phyloP scores from a whole-genome alignment of 108 stramenopile genomes.

The Nitzschia palea region DNA sequence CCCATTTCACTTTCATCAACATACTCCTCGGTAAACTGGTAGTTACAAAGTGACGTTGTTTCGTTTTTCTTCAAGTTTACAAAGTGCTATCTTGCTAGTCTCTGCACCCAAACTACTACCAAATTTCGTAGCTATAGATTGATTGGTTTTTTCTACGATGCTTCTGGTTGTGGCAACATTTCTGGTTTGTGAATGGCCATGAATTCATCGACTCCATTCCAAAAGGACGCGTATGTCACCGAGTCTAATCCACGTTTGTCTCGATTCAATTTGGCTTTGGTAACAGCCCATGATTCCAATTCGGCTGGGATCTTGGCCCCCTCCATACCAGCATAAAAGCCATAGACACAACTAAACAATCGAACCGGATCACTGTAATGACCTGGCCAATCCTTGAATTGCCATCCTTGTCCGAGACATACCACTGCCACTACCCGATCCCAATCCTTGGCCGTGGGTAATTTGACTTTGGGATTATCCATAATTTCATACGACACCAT shows the following conservation, averaged over 20 bases:
- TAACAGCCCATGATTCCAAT: constrained; percentile 71
- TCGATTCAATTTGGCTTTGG: constrained; percentile 57
- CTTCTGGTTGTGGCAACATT: constrained; percentile 37
- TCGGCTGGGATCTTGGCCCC: constrained; percentile 68
- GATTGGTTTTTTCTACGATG: too few relatives aligned
- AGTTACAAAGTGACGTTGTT: too few relatives aligned
- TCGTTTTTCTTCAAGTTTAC: too few relatives aligned
- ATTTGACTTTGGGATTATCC: constrained; percentile 82
- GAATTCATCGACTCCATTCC: constrained; percentile 86
- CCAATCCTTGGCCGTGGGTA: constrained; percentile 78
- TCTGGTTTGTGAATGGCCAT: constrained; percentile 84
- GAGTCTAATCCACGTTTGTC: constrained; percentile 86
- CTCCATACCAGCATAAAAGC: constrained; percentile 81
- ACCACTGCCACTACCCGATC: constrained; percentile 92
- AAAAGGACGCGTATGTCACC: constrained; percentile 78
- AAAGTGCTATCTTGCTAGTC: too few relatives aligned
- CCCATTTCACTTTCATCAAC: too few relatives aligned
- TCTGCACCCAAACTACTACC: too few relatives aligned
- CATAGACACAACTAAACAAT: constrained; percentile 68
- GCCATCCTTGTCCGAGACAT: constrained; percentile 91
- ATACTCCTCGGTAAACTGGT: too few relatives aligned
- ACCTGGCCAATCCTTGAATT: constrained; percentile 94
- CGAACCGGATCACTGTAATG: constrained; percentile 76
- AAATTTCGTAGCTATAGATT: too few relatives aligned
- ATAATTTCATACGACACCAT: constrained; percentile 85